A percentile compares a stretch with the other conserved stretches of the same genome.
Evolutionary conservation across 2,329 filamentous ascomycete genomes (phyloP).

Genomic region (Aspergillus jensenii): DNA sequence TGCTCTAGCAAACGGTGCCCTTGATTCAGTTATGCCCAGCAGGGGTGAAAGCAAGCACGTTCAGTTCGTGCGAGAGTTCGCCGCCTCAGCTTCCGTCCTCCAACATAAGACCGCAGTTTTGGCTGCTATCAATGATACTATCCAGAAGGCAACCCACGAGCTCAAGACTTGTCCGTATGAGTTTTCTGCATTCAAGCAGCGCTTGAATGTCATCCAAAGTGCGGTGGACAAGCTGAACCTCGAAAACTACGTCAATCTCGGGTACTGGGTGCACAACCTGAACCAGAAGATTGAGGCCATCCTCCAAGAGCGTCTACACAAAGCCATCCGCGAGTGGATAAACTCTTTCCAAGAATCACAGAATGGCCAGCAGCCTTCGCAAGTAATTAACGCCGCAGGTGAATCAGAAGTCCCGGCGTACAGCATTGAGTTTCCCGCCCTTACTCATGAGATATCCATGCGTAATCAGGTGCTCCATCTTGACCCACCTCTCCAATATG

Average conservation of each 20-base stretch:
- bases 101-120: conserved; percentile 84
- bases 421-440: conserved; percentile 45
- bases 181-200: conserved; percentile 72
- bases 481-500: conserved; percentile 88
- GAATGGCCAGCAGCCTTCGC: conserved; percentile 29
- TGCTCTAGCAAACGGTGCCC: conserved; percentile 58
- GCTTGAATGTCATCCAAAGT: conserved; percentile 81
- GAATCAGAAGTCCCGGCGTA: conserved; percentile 34
- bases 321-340: conserved; percentile 85
- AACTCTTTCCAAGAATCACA: conserved; percentile 69
- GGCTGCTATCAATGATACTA: conserved; percentile 73
- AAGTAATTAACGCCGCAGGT: conserved; percentile 19
- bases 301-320: conserved; percentile 76
- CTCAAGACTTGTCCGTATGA: conserved; percentile 84
- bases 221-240: conserved; percentile 95
- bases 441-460: conserved; percentile 94
- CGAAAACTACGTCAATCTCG: conserved; percentile 91
- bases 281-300: conserved; percentile 82
- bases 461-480: conserved; percentile 96
- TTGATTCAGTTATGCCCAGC: conserved; percentile 58
- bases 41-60: conserved; percentile 87
- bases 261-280: conserved; percentile 83
- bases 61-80: conserved; percentile 93
- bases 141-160: conserved; percentile 79
- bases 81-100: conserved; percentile 78